These are phyloP conservation scores for Uronychia binucleata DNA, from an alignment of 73 alveolate species.

Conservation along the genomic window DNA sequence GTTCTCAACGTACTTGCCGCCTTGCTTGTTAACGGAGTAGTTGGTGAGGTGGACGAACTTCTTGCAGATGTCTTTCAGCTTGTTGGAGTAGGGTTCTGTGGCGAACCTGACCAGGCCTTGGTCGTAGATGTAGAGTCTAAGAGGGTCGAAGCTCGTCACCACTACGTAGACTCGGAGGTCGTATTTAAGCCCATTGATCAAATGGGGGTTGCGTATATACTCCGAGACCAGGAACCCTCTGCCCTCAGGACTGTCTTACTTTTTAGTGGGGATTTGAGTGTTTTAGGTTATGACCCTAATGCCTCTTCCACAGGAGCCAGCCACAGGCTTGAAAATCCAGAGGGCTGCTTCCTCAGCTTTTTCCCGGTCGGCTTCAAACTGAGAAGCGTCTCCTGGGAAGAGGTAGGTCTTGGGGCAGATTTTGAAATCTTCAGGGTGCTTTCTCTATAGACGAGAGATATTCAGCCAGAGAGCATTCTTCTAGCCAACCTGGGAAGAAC, in stretches of 20 bases:
- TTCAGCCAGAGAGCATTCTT: too few relatives aligned
- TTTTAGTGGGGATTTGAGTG: constrained; percentile 74
- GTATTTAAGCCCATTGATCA: constrained; percentile 86
- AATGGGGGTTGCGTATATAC: constrained; percentile 89
- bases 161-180: constrained; percentile 94
- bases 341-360: constrained; percentile 62
- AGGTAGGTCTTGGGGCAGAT: too few relatives aligned
- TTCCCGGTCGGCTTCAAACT: too few relatives aligned
- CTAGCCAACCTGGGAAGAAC: too few relatives aligned
- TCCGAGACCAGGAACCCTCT: constrained; percentile 66
- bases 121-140: constrained; percentile 86
- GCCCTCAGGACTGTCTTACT: constrained; percentile 68
- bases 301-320: constrained; percentile 92
- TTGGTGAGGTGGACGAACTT: constrained; percentile 88
- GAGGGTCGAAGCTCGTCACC: constrained; percentile 89
- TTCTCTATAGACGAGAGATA: too few relatives aligned
- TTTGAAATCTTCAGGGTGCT: too few relatives aligned
- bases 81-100: constrained; percentile 76
- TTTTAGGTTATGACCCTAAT: constrained; percentile 79
- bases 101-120: constrained; percentile 96
- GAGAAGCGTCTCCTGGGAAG: too few relatives aligned
- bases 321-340: constrained; percentile 91
- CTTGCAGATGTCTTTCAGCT: constrained; percentile 55
- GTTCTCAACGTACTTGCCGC: constrained; percentile 74
- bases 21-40: constrained; percentile 81